A percentile compares a stretch with the other conserved stretches of the same genome.
phyloP scores from a whole-genome alignment of 2,329 filamentous ascomycete genomes.

The Curvularia sp. region DNA sequence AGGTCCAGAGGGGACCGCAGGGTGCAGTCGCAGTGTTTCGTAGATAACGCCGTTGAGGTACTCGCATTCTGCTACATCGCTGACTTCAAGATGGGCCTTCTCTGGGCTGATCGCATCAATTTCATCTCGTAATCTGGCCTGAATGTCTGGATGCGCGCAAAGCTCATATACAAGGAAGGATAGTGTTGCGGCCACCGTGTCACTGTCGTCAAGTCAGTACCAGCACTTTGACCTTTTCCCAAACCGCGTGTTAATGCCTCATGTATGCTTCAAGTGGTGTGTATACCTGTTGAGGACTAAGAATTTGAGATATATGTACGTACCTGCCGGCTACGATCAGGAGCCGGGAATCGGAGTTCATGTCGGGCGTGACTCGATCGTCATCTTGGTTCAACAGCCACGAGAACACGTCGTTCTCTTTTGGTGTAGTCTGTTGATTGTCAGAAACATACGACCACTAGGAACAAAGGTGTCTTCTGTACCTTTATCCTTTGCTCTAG shows the following conservation, averaged over 20 bases:
- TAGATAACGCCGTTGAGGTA: conserved; percentile 45
- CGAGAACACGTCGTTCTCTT: conserved; percentile 40
- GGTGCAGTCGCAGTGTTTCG: conserved; percentile 42
- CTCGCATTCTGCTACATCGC: conserved; percentile 36
- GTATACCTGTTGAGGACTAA: neutral
- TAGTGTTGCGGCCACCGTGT: conserved; percentile 41
- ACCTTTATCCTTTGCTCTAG: conserved; percentile 40
- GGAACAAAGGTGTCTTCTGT: neutral
- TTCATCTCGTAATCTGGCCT: conserved; percentile 32
- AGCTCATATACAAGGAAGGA: conserved; percentile 43
- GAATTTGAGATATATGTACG: neutral
- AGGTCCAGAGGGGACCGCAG: conserved; percentile 41
- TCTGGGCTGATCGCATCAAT: conserved; percentile 27
- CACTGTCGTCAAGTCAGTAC: conserved; percentile 23
- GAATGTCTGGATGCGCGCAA: conserved; percentile 32
- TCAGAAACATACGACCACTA: neutral
- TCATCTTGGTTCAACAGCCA: conserved; percentile 34
- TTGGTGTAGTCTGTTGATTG: conserved; percentile 26
- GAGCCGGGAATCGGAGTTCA: conserved; percentile 40
- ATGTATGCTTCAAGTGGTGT: neutral
- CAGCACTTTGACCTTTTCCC: neutral
- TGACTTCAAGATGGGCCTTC: conserved; percentile 35
- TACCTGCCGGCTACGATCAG: conserved; percentile 45
- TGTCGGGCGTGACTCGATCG: conserved; percentile 28
- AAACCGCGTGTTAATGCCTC: neutral